A percentile compares a stretch with the other conserved stretches of the same genome.
Conservation (phyloP, 148 eudicot genomes). For the Dianthus caryophyllus region DNA sequence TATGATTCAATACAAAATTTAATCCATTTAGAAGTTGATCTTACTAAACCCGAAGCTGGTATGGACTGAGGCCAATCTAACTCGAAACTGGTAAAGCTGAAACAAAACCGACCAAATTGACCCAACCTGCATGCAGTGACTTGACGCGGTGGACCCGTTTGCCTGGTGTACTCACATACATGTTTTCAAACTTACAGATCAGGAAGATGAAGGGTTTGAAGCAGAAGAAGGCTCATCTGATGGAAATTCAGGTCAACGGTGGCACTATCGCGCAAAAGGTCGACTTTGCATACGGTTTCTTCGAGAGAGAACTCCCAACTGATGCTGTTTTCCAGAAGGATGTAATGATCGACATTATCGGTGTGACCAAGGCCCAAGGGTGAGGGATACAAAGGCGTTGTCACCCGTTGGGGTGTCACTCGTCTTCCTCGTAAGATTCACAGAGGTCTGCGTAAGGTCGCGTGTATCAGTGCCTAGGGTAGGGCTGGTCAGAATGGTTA, state of each 20-base stretch:
- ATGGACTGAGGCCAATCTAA: too few species aligned
- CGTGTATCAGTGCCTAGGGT: conserved; percentile 77
- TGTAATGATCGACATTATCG: conserved; percentile 72
- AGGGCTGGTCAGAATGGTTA: conserved; percentile 82
- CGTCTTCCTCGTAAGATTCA: conserved; percentile 79
- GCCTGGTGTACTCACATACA: too few species aligned
- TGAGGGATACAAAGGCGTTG: conserved; percentile 72
- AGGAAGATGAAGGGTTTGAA: conserved; percentile 87
- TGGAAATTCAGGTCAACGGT: conserved; percentile 85
- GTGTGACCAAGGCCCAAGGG: conserved; percentile 75
- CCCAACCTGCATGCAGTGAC: too few species aligned
- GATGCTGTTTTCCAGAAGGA: conserved; percentile 83
- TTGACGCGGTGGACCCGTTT: too few species aligned
- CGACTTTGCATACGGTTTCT: conserved; percentile 65
- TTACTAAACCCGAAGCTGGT: too few species aligned
- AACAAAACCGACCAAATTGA: too few species aligned
- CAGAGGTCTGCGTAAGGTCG: conserved; percentile 74
- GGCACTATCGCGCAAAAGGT: conserved; percentile 75
- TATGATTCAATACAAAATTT: too few species aligned
- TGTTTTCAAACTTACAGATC: conserved; percentile 30
- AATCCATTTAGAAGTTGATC: too few species aligned
- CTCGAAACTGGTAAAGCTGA: too few species aligned
- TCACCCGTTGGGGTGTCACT: conserved; percentile 81
- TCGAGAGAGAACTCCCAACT: conserved; percentile 68
- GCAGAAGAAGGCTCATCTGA: conserved; percentile 73